Evolutionary conservation across 1,284 basidiomycete genomes (phyloP).

Genomic region (Moesziomyces parantarcticus): DNA sequence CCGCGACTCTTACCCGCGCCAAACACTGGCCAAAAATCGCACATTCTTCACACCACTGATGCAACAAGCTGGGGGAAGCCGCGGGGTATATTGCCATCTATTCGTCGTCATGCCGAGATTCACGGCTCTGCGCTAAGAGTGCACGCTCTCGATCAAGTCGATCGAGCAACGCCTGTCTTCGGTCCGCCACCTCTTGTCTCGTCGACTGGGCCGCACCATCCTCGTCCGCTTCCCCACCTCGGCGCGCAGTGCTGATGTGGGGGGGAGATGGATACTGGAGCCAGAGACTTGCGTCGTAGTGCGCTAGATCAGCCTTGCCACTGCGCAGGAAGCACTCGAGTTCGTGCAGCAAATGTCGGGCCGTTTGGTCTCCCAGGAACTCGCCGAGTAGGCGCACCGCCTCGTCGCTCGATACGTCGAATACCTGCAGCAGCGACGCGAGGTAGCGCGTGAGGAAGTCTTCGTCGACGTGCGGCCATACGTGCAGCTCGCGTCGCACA

Average conservation of each 20-base stretch:
- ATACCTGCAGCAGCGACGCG: conserved; percentile 55
- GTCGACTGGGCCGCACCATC: neutral
- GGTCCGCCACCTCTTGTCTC: neutral
- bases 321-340: conserved; percentile 54
- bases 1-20: too few species aligned
- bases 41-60: too few species aligned
- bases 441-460: conserved; percentile 64
- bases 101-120: too few species aligned
- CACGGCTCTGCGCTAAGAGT: too few species aligned
- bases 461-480: conserved; percentile 62
- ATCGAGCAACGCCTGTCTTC: neutral
- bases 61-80: too few species aligned
- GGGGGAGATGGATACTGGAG: conserved; percentile 13
- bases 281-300: conserved; percentile 30
- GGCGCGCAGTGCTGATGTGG: too few species aligned
- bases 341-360: conserved; percentile 62
- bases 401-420: conserved; percentile 54
- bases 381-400: conserved; percentile 61
- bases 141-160: neutral
- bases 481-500: conserved; percentile 61
- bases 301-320: conserved; percentile 38
- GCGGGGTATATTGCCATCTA: too few species aligned
- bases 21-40: neutral
- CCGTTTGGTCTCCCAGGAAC: conserved; percentile 53
- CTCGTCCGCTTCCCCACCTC: neutral